Evolutionary conservation across 768 basidiomycete genomes (phyloP), one percentile per base, ranked within the genome.

Genomic region (Boletus rubroflammeus): DNA sequence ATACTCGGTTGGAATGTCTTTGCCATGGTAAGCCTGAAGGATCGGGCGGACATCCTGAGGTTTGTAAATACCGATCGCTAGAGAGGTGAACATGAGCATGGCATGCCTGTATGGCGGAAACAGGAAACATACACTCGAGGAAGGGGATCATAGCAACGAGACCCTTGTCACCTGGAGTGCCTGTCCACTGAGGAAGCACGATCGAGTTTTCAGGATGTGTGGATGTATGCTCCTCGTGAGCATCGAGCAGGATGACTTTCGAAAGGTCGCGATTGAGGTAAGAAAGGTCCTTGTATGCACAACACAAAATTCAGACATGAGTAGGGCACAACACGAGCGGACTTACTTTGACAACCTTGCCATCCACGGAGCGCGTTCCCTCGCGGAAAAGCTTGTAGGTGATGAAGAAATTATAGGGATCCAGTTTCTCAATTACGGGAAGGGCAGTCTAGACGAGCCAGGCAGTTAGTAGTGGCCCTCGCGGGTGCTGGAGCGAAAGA

Each of bases 141-240:
- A 98, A 98, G 1, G 96, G 96, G 60, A 99, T 94, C 79, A 98
- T 81, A n/a, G 85, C 86, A 19, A 98, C 70, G 38, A 98, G 82
- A 0, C 90, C 92, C 58, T 76, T 82, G 68, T 86, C 85, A 70
- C 86, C 73, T 0, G 84, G 74, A 49, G 86, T 82, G 3, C 95
- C 96, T 1, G 82, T 82, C 97, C 97, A 99, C 60, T 85, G 85
- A 17, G 86, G 84, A 34, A 98, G 63, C 45, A 92, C 73, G 53
- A 98, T 79, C 0, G 92, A 82, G 62, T 98, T 98, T 63, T 97
- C 93, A 5, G 90, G 93, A 59, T 98, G 90, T 0, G 87, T 78
- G 34, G 76, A 72, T 19, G 82, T 78, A 64, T 93, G 92, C 31
- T 93, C 90, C 6, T 87, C 75, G 59, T 88, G 75, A 0, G 93